A percentile compares a stretch with the other conserved stretches of the same genome.
Conservation (phyloP, 371 early-diverging fungal species). For the Mucor indicus region DNA sequence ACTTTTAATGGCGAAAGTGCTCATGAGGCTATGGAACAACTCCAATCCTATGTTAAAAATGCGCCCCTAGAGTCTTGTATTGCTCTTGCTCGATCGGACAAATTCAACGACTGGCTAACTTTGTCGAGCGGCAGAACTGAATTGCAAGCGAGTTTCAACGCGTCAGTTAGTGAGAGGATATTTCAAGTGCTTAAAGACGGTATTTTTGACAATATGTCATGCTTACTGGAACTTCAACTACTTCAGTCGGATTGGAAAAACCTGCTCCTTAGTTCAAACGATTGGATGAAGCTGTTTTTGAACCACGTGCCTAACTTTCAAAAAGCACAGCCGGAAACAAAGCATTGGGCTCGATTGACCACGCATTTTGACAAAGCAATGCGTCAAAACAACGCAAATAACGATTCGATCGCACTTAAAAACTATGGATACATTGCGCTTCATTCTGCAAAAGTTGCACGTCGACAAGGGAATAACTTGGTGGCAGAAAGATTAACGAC, state of each 20-base stretch:
- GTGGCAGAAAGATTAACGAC: constrained; percentile 20
- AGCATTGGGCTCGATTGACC: constrained; percentile 24
- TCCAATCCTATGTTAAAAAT: constrained; percentile 4
- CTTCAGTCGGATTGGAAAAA: constrained; percentile 11
- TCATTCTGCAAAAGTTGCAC: constrained; percentile 30
- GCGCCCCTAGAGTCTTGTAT: constrained; percentile 21
- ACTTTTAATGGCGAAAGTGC: neutral
- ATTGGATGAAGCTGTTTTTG: constrained; percentile 8
- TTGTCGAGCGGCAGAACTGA: neutral
- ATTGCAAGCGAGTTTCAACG: neutral
- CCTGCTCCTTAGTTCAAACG: constrained; percentile 12
- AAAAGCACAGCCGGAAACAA: constrained; percentile 19
- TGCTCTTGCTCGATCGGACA: constrained; percentile 13
- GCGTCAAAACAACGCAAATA: neutral
- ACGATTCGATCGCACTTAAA: neutral
- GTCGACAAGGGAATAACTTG: constrained; percentile 22
- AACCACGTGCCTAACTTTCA: constrained; percentile 2
- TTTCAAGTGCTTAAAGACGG: constrained; percentile 16
- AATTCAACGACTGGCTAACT: constrained; percentile 18
- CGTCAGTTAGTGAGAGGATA: constrained; percentile 8
- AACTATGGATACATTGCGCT: constrained; percentile 8
- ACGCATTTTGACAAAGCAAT: constrained; percentile 11
- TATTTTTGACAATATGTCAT: constrained; percentile 12
- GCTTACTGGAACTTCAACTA: constrained; percentile 28
- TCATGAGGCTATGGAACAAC: neutral